Conservation (phyloP, 192 early-diverging fungal genomes). For the Dissophora globulifera region DNA sequence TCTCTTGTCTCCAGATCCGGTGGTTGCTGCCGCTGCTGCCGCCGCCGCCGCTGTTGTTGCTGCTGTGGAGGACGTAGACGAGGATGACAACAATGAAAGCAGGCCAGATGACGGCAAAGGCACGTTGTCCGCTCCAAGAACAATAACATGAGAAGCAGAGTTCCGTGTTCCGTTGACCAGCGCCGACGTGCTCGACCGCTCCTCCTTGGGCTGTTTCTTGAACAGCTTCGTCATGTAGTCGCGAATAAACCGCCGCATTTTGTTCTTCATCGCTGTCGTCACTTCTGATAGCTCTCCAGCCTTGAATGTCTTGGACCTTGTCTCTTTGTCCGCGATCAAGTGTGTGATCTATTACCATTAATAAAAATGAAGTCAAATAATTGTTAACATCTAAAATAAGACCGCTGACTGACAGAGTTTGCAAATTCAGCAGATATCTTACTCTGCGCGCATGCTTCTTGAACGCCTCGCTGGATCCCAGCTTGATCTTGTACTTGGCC, state of each 20-base stretch:
- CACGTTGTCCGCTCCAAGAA: conserved; percentile 13
- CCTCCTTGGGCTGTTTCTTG: conserved; percentile 50
- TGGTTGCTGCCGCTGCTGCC: not conserved
- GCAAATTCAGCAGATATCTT: not conserved
- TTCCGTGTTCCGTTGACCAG: conserved; percentile 25
- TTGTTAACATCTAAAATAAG: no score
- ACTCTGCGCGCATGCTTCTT: conserved; percentile 66
- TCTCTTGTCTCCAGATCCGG: not conserved
- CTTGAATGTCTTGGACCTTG: conserved; percentile 53
- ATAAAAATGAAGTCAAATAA: no score
- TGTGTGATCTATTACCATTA: conserved; percentile 67
- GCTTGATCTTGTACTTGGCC: conserved; percentile 57
- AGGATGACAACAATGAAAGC: not conserved
- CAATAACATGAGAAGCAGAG: conserved; percentile 23
- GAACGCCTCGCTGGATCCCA: conserved; percentile 62
- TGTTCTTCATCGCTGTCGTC: conserved; percentile 51
- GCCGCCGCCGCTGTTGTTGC: not conserved
- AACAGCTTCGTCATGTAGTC: conserved; percentile 55
- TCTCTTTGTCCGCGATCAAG: conserved; percentile 63
- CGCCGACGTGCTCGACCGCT: conserved; percentile 27
- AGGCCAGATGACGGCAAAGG: not conserved
- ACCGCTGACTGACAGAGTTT: not conserved
- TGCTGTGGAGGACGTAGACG: not conserved
- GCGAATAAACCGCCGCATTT: conserved; percentile 62
- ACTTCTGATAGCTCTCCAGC: conserved; percentile 53